Conservation (phyloP, 257 asterid genomes). For the Solanum habrochaites region DNA sequence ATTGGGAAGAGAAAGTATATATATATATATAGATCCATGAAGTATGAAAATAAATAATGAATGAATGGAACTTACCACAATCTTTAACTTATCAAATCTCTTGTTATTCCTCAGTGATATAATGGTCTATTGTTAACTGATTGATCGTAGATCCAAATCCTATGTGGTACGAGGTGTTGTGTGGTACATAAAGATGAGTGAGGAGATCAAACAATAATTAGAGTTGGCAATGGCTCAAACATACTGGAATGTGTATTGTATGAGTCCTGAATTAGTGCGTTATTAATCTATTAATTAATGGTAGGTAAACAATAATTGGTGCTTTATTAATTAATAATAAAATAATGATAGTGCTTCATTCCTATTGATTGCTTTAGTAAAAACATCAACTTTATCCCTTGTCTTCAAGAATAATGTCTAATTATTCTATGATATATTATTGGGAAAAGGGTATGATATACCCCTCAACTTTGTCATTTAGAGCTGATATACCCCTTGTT, state of each 20-base stretch:
- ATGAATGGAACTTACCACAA: neutral
- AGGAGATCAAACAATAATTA: neutral
- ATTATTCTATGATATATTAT: neutral
- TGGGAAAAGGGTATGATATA: too few relatives aligned
- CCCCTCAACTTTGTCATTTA: too few relatives aligned
- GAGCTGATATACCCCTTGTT: too few relatives aligned
- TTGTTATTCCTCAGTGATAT: neutral
- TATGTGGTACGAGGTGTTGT: neutral
- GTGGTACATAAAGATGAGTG: neutral
- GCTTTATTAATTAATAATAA: neutral
- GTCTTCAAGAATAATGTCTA: neutral
- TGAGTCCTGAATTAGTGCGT: too few relatives aligned
- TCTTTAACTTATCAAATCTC: neutral
- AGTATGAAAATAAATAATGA: neutral
- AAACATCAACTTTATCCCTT: neutral
- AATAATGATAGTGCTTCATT: neutral
- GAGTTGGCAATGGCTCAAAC: neutral
- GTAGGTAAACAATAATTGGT: too few relatives aligned
- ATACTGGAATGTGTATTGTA: neutral
- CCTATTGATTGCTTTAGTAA: neutral
- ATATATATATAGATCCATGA: too few relatives aligned
- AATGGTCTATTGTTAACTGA: neutral
- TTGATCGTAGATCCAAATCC: neutral
- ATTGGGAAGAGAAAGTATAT: too few relatives aligned
- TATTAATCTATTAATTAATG: too few relatives aligned